Percentiles rank a stretch among this genome's conserved stretches.
Conservation (phyloP, 1,139 yeast genomes). For the Yamadazyma triangularis region DNA sequence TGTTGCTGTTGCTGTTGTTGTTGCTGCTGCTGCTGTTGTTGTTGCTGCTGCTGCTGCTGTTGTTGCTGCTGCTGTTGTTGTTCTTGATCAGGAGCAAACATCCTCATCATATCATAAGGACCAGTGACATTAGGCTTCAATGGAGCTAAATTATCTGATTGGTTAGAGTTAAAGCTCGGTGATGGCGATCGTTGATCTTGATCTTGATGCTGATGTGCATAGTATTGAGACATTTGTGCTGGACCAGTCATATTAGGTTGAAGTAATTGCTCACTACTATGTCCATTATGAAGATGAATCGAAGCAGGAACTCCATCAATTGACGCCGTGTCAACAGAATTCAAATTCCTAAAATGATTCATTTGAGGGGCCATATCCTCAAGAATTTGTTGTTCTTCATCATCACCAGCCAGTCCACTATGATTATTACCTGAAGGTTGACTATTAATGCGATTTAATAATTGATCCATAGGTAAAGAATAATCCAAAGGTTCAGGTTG, state of each 20-base stretch:
- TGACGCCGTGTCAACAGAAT: constrained; percentile 61
- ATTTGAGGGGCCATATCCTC: constrained; percentile 66
- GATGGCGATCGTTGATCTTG: constrained; percentile 1
- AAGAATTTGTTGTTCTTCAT: constrained; percentile 56
- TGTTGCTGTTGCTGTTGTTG: not conserved
- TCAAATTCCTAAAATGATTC: constrained; percentile 59
- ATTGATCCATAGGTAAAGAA: constrained; percentile 71
- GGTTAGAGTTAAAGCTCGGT: constrained; percentile 1
- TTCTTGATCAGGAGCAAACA: constrained; percentile 10
- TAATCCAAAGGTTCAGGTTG: constrained; percentile 40
- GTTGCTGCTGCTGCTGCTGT: constrained; percentile 3
- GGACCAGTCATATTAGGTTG: constrained; percentile 60
- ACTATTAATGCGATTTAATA: constrained; percentile 39
- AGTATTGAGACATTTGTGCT: constrained; percentile 36
- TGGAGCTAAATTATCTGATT: constrained; percentile 7
- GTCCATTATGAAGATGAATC: constrained; percentile 29
- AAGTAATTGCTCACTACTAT: constrained; percentile 21
- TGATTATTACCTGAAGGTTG: constrained; percentile 16
- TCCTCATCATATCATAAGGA: constrained; percentile 15
- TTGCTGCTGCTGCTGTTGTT: constrained; percentile 1
- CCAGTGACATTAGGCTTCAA: constrained; percentile 33
- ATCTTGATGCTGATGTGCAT: constrained; percentile 6
- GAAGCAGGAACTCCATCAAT: constrained; percentile 53
- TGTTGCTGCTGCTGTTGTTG: constrained; percentile 7
- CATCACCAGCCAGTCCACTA: constrained; percentile 26